Evolutionary conservation across 345 rosid genomes (phyloP), one percentile per base, ranked within the genome.

Genomic region (Camelina neglecta): DNA sequence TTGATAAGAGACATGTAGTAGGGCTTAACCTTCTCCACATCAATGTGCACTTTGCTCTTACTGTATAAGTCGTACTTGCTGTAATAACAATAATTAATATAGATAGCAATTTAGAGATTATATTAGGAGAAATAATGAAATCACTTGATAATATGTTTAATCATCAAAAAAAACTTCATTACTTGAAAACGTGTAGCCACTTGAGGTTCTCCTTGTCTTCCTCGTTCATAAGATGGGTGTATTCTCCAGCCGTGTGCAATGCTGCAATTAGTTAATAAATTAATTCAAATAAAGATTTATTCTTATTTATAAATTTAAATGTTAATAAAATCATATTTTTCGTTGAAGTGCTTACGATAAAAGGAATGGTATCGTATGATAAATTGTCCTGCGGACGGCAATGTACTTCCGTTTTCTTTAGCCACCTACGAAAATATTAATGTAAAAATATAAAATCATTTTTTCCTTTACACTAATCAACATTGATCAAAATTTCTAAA

Each of bases 181-280:
- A 90, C 93, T 84, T 90, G 82, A 90, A 88, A 13, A 86, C 13
- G 26, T 86, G 79, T 57, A 90, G 87, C 91, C 93, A 90, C 72
- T 86, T 83, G 18, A 85, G 16, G 11, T 80, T 81, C 60, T 85
- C 85, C 31, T 71, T 72, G 58, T 90, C 91, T 65, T 85, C 84
- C 24, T 85, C 80, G 67, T 82, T 86, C 83, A 87, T 80, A 0
- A 90, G 85, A 68, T 82, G 86, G 3, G 45, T 81, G 67, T 88
- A 90, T 10, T 85, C 84, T 67, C 84, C 89, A 11, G 72, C 78
- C 53, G 44, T 84, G 71, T 88, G 90, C 72, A 86, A 74, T 49
- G 96, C 96, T 90, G 73, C 57, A 66, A 13, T 55, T 42, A 21
- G n/a, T 3, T 29, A 18, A 24, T 9, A 35, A 16, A 44, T 31